Base-by-base conservation (phyloP, 306 rosid species). In the Quercus variabilis region DNA sequence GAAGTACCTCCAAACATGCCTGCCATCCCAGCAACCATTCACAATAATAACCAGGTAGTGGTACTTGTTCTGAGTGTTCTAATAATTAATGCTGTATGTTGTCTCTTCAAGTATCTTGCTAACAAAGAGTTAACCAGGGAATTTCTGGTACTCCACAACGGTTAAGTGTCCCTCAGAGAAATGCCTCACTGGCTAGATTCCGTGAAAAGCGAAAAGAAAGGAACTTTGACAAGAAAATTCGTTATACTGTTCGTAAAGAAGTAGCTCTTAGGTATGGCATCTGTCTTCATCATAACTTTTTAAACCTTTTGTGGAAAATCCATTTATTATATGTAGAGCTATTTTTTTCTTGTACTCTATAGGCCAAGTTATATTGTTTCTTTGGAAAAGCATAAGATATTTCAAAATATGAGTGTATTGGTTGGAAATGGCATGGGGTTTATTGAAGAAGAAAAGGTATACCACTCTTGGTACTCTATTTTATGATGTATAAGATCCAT, bases 171-270 rank as follows among this genome's bases (percentile, higher is more conserved):
- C 88, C 97, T 63, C 92, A 89, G 74, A 87, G 97, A 79, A 68
- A 90, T 74, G 97, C 97, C 63, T 90, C 94, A 33, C 82, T 92
- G 84, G 82, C 88, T 81, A 92, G 97, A 80, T 92, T 92, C 82
- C 97, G 94, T 30, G 97, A 92, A 79, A 92, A 92, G 86, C 78
- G 97, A 74, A 92, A 92, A 72, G 97, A 92, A 77, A 76, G 92
- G 41, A 88, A 89, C 81, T 92, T 90, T 87, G 97, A 92, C 83
- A 90, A 92, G 87, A 92, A 92, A 86, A 90, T 90, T 20, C 92
- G 97, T 43, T 92, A 92, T 64, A 88, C 92, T 60, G 97, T 92
- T 82, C 94, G 92, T 57, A 90, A 92, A 81, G 94, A 90, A 86
- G 97, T 90, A 46, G 94, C 97, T 35, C 87, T 89, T 59, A 90